Conservation (phyloP, 768 basidiomycete species). For the Boletus rubroflammeus region DNA sequence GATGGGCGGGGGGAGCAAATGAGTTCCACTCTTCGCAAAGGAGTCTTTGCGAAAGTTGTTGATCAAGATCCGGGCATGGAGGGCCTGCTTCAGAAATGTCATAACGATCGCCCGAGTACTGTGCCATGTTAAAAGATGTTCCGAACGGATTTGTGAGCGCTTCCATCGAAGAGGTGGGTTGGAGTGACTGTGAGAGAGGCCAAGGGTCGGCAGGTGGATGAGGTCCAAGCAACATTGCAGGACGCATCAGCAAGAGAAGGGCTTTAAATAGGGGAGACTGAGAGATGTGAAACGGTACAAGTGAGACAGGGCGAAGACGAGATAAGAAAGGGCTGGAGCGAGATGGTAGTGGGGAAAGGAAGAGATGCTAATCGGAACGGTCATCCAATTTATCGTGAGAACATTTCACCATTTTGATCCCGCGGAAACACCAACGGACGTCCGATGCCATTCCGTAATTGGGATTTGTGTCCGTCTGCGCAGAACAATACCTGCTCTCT, state of each 20-base stretch:
- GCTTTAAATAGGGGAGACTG: not conserved
- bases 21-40: slow-evolving; percentile 2
- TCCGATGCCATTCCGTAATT: not conserved
- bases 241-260: not conserved
- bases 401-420: not conserved
- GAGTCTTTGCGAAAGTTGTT: slow-evolving; percentile 19
- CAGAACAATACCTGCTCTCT: not conserved
- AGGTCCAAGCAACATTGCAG: slow-evolving; percentile 4
- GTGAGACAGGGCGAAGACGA: not conserved
- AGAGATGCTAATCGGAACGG: slow-evolving; percentile 5
- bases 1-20: not conserved
- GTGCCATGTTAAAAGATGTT: not conserved
- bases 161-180: slow-evolving; percentile 8
- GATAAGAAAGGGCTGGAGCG: not conserved
- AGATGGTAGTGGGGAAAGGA: slow-evolving; percentile 18
- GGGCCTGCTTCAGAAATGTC: not conserved
- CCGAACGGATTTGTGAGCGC: slow-evolving; percentile 11
- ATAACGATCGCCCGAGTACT: not conserved
- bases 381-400: slow-evolving; percentile 22
- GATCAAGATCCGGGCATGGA: slow-evolving; percentile 28
- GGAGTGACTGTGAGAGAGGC: slow-evolving; percentile 6
- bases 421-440: not conserved
- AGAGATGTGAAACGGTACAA: not conserved
- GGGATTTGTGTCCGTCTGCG: too few relatives aligned
- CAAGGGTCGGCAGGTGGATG: not conserved